Evolutionary conservation across 73 alveolate genomes (phyloP), one percentile per base, ranked within the genome.

Genomic region (Paramecium biaurelia): DNA sequence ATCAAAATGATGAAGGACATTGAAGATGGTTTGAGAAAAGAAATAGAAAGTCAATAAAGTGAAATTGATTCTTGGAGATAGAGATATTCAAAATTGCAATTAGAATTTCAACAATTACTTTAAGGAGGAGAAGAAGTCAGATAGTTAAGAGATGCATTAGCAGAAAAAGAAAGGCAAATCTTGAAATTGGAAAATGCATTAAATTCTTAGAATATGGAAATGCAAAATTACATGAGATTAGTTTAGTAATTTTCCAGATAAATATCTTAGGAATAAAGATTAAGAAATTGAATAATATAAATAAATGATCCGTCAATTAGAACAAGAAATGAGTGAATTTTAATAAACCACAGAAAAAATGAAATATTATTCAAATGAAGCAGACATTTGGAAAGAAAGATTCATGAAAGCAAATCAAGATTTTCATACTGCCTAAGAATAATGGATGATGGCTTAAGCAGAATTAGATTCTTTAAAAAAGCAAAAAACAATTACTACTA

Each of bases 21-120:
- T 0, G 90, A 79, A 11, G 72, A 79, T 79, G 72, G 56, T 7
- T 43, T 79, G n/a, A 42, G 74, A 79, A 43, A 47, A 26, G 70
- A 79, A 45, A 43, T 42, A 7, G 18, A 79, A 79, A 79, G 24
- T 43, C 21, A 47, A 41, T 38, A 38, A 41, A 41, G 56, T 42
- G 90, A 79, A 79, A 79, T 79, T 5, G 90, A 79, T 18, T 41
- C 45, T 23, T 79, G 90, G 90, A 79, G 90, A 79, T 30, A 32
- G 23, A 38, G 90, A 43, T 79, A 79, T 79, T 79, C 45, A 4
- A 41, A 47, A 79, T 79, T 79, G 28, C 28, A 79, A 47, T 43
- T 7, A 24, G 90, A 79, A 6, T 79, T 79, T 45, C 18, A 79
- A 79, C 34, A 32, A 79, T 8, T 30, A 43, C 43, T 43, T n/a